phyloP scores from a whole-genome alignment of 1,284 basidiomycete species.

The Erythrobasidium hasegawianum region DNA sequence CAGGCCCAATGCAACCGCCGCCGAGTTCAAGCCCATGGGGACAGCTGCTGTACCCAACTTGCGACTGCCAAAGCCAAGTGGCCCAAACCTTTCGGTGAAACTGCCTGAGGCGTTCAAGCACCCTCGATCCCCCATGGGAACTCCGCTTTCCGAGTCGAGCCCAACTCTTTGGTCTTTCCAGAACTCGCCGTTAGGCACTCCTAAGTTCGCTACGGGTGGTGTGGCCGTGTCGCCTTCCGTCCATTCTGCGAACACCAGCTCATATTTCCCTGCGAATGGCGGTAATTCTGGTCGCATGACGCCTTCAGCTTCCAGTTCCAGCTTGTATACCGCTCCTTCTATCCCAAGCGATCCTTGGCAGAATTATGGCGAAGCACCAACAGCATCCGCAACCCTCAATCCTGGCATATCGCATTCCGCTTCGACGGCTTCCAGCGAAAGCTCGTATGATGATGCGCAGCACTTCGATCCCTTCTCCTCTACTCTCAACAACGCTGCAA shows the following conservation, averaged over 20 bases:
- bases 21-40: slow-evolving; percentile 30
- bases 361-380: slow-evolving; percentile 8
- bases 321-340: neutral
- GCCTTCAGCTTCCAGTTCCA: neutral
- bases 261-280: slow-evolving; percentile 8
- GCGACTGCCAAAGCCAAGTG: neutral
- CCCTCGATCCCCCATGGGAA: slow-evolving; percentile 43
- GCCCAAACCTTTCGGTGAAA: slow-evolving; percentile 7
- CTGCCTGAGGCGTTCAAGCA: slow-evolving; percentile 36
- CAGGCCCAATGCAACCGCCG: slow-evolving; percentile 34
- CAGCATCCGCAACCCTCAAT: slow-evolving; percentile 6
- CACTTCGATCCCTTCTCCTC: slow-evolving; percentile 8
- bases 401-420: slow-evolving; percentile 29
- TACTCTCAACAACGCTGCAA: neutral
- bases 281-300: neutral
- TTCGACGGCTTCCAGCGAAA: slow-evolving; percentile 33
- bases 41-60: neutral
- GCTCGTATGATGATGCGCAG: slow-evolving; percentile 16
- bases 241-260: neutral
- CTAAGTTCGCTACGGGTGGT: slow-evolving; percentile 19
- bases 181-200: slow-evolving; percentile 24
- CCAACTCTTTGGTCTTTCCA: slow-evolving; percentile 23
- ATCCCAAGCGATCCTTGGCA: slow-evolving; percentile 34
- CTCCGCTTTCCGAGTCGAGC: slow-evolving; percentile 36
- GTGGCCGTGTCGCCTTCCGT: slow-evolving; percentile 9